Conservation (phyloP, 106 monocot genomes). For the Platanthera zijinensis region DNA sequence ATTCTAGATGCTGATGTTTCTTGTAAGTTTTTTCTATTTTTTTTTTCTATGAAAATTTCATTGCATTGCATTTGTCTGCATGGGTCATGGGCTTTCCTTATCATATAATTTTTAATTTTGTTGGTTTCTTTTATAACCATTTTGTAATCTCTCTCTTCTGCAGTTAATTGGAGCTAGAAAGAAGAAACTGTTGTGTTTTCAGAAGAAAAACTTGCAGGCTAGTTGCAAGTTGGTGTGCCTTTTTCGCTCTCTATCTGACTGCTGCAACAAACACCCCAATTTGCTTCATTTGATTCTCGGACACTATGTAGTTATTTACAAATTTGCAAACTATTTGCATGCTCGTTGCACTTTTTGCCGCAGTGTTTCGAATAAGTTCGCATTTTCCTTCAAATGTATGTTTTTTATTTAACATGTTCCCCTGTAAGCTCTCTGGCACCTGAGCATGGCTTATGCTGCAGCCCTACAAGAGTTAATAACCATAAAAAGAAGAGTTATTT, state of each 20-base stretch:
- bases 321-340: background rate
- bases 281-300: background rate
- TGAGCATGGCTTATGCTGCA: background rate
- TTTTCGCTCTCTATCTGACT: background rate
- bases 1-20: no score
- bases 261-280: background rate
- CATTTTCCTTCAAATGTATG: background rate
- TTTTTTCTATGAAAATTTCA: background rate
- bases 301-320: background rate
- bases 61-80: background rate
- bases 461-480: background rate
- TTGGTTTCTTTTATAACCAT: background rate
- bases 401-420: background rate
- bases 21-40: no score
- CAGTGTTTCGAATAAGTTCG: background rate
- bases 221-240: background rate
- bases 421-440: background rate
- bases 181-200: background rate
- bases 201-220: no score
- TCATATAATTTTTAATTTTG: background rate
- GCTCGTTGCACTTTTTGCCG: background rate
- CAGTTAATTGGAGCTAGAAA: background rate
- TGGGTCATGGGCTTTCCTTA: background rate
- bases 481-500: background rate
- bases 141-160: background rate